phyloP scores from a whole-genome alignment of 116 monocot species.

The Iris pallida region DNA sequence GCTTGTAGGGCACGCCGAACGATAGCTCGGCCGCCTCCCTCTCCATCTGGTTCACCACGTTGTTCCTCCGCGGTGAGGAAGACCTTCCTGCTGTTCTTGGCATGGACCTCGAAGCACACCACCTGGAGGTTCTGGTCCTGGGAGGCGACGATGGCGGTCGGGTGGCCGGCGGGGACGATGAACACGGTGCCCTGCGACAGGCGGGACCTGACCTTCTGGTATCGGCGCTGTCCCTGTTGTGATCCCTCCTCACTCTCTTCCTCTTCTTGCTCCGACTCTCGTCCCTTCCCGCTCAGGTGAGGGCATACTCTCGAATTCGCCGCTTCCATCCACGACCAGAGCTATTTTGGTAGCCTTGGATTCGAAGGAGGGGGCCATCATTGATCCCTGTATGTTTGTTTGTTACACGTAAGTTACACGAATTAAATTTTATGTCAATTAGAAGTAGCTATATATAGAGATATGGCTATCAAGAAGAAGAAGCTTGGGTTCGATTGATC shows the following conservation, averaged over 20 bases:
- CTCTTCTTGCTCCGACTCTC: background rate
- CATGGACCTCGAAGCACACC: constrained; percentile 43
- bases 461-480: too few species aligned
- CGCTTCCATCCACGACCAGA: constrained; percentile 36
- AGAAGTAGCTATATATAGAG: too few species aligned
- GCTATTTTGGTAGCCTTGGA: constrained; percentile 38
- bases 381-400: too few species aligned
- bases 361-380: constrained; percentile 63
- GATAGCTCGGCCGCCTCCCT: constrained; percentile 5
- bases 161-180: constrained; percentile 54
- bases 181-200: constrained; percentile 28
- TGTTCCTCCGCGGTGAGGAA: too few species aligned
- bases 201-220: constrained; percentile 24
- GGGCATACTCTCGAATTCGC: constrained; percentile 60
- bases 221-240: background rate
- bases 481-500: too few species aligned
- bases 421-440: too few species aligned
- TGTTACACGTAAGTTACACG: too few species aligned
- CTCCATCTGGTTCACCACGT: constrained; percentile 2
- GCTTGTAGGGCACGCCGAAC: constrained; percentile 1
- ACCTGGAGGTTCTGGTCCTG: constrained; percentile 33
- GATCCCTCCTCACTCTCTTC: background rate
- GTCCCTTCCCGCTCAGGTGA: constrained; percentile 5
- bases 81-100: constrained; percentile 42
- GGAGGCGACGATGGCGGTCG: constrained; percentile 29